Base-by-base conservation (phyloP, 2,329 filamentous ascomycete genomes). In the Cladosporium austrohemisphaericum region DNA sequence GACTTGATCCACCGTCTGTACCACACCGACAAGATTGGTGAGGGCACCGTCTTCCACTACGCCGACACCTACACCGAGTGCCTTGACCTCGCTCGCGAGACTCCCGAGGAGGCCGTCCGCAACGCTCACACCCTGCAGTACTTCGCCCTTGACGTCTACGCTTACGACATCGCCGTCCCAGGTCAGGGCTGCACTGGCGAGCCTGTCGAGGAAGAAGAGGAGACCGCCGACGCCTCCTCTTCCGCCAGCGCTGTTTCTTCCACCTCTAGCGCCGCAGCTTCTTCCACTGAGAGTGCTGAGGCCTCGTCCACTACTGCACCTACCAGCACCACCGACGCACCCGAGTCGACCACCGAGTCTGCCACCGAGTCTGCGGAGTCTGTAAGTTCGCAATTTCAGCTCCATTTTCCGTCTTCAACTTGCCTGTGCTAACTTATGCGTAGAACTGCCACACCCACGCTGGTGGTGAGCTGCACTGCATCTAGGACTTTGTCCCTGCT, bases 141-240 rank as follows among this genome's bases (percentile, higher is more conserved):
- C 65, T 87, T 88, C 62, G 83, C 84, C 4, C 75, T 85, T 5
- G 81, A 86, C 51, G 80, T 73, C 1, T 87, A 83, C 64, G 83
- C 82, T 0, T 80, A 76, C 55, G 83, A 86, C 52, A 74, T 86
- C 57, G 79, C 79, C 6, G 70, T 79, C 4, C 83, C 83, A 0
- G 82, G 83, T 0, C 72, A 76, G 22, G 83, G 83, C 0, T 86
- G 83, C 62, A 63, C 76, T 0, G 81, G 82, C 3, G 69, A 70
- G 37, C 23, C 53, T 3, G 52, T 56, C n/a, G 33, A 36, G 16
- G 55, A 53, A 16, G 57, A 55, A 25, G 38, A 54, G 29, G 49
- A 35, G 7, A 49, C 18, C n/a, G 28, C 32, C 32, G 41, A 41
- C 10, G 26, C 51, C 4, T 38, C 43, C n/a, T 37, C 52, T 19